These are phyloP conservation scores for Talaromyces piceae DNA, from an alignment of 2,329 filamentous ascomycete species.

Conservation along the genomic window DNA sequence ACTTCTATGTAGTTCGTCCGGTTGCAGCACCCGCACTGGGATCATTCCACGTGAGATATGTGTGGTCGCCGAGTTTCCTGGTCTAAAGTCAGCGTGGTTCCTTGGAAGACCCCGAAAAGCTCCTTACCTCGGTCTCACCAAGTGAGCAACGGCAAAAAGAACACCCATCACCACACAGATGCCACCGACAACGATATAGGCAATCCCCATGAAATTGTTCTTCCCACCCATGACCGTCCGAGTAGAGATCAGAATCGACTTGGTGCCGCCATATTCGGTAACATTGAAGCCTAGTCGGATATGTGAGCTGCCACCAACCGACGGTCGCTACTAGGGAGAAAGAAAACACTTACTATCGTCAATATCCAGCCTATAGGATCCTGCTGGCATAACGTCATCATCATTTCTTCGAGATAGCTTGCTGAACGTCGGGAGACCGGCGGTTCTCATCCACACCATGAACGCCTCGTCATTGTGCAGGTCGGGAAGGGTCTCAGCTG, in stretches of 20 bases:
- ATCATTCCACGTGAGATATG: conserved; percentile 92
- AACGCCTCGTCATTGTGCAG: conserved; percentile 73
- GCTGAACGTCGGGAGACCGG: conserved; percentile 87
- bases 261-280: conserved; percentile 71
- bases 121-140: conserved; percentile 74
- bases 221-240: conserved; percentile 88
- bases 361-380: conserved; percentile 70
- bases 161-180: conserved; percentile 83
- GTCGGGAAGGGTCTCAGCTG: conserved; percentile 58
- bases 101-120: not conserved
- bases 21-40: conserved; percentile 50
- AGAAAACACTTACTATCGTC: conserved; percentile 60
- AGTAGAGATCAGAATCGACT: conserved; percentile 83
- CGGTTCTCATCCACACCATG: conserved; percentile 98
- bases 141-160: conserved; percentile 81
- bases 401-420: conserved; percentile 87
- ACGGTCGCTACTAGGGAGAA: not conserved
- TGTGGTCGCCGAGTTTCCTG: conserved; percentile 96
- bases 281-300: conserved; percentile 65
- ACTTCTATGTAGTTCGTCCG: conserved; percentile 32
- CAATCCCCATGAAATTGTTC: conserved; percentile 93
- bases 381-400: conserved; percentile 55
- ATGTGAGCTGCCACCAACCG: conserved; percentile 1
- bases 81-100: conserved; percentile 8
- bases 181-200: conserved; percentile 88